These are phyloP conservation scores for Sporisorium reilianum DNA, from an alignment of 1,284 basidiomycete genomes.

Conservation along the genomic window DNA sequence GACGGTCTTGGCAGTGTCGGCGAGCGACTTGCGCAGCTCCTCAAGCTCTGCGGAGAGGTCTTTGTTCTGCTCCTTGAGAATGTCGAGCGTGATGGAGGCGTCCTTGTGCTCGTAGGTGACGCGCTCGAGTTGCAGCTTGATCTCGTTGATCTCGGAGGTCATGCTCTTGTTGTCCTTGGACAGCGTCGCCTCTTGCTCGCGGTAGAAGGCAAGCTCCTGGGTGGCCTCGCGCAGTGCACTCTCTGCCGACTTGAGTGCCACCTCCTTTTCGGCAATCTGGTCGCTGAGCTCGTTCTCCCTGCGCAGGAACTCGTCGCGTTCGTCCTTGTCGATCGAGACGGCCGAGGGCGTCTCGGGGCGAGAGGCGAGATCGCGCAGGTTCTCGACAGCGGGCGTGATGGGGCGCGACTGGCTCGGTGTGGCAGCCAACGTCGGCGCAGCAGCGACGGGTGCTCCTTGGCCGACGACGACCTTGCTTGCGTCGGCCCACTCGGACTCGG, in stretches of 20 bases:
- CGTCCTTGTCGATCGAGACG: constrained; percentile 90
- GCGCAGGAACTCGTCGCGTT: constrained; percentile 94
- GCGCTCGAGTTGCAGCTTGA: constrained; percentile 89
- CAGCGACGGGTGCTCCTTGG: constrained; percentile 47
- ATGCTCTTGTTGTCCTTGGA: constrained; percentile 61
- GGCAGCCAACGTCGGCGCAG: constrained; percentile 59
- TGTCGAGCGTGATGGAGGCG: constrained; percentile 91
- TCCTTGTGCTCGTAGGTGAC: constrained; percentile 97
- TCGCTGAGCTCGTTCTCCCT: constrained; percentile 97
- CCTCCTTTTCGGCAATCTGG: constrained; percentile 83
- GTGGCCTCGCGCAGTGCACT: constrained; percentile 72
- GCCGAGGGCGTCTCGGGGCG: constrained; percentile 76
- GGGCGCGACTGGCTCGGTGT: constrained; percentile 69
- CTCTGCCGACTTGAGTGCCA: constrained; percentile 59
- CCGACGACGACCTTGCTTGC: constrained; percentile 75
- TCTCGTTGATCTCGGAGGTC: constrained; percentile 80
- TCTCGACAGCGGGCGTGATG: constrained; percentile 83
- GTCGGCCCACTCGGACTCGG: constrained; percentile 84
- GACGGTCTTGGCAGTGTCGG: constrained; percentile 45
- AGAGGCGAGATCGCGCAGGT: constrained; percentile 75
- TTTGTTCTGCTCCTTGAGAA: constrained; percentile 92
- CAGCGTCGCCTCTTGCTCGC: constrained; percentile 77
- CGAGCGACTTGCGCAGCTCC: constrained; percentile 74
- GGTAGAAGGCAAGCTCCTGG: constrained; percentile 86
- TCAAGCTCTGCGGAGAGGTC: constrained; percentile 90